Conservation (phyloP, 768 basidiomycete genomes). For the Vararia minispora region DNA sequence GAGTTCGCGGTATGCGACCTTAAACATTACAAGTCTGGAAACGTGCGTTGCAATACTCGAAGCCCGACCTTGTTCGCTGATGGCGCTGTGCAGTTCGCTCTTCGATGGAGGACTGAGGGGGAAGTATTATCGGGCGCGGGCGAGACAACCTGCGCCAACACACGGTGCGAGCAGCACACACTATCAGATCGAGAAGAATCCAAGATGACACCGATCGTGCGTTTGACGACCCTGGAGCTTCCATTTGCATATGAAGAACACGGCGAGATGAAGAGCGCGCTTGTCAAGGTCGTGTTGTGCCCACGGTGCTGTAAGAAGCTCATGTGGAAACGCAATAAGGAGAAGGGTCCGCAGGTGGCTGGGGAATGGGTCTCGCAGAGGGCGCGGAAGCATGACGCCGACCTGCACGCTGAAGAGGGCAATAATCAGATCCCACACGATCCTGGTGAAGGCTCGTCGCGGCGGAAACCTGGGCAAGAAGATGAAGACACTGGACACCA, state of each 20-base stretch:
- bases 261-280: slow-evolving; percentile 60
- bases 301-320: slow-evolving; percentile 70
- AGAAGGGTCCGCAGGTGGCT: slow-evolving; percentile 28
- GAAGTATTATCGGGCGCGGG: slow-evolving; percentile 84
- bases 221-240: slow-evolving; percentile 70
- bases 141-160: slow-evolving; percentile 81
- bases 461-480: slow-evolving; percentile 1
- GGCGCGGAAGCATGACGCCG: not conserved
- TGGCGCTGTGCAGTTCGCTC: slow-evolving; percentile 47
- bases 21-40: slow-evolving; percentile 91
- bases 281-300: slow-evolving; percentile 91
- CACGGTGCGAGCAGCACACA: slow-evolving; percentile 61
- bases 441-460: not conserved
- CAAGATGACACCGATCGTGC: slow-evolving; percentile 14
- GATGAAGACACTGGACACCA: not conserved
- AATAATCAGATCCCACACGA: too few species aligned
- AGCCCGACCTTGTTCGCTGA: not conserved
- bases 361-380: not conserved
- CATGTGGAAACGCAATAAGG: slow-evolving; percentile 71
- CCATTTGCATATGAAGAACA: slow-evolving; percentile 85
- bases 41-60: slow-evolving; percentile 54
- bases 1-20: slow-evolving; percentile 90
- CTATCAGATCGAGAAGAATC: slow-evolving; percentile 16
- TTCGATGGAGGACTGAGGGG: slow-evolving; percentile 88
- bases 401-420: not conserved